Evolutionary conservation across 495 filamentous ascomycete species (phyloP).

Genomic region (Baudoinia panamericana): DNA sequence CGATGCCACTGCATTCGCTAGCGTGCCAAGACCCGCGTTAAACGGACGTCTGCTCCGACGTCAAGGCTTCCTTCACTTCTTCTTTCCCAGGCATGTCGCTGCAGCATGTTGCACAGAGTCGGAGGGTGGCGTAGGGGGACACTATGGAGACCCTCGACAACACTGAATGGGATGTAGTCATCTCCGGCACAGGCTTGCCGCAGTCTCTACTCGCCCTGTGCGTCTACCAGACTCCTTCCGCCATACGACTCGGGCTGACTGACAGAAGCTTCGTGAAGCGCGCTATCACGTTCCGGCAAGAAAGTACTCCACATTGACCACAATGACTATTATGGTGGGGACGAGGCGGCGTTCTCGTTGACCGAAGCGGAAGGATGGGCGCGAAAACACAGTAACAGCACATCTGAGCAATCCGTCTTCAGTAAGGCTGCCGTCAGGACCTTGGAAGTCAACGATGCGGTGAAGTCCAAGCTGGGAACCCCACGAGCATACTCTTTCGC

Average conservation of each 20-base stretch:
- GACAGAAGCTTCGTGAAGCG: slow-evolving; percentile 54
- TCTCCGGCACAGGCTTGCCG: slow-evolving; percentile 76
- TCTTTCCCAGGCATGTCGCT: too few relatives aligned
- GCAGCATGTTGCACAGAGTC: too few relatives aligned
- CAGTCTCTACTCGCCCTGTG: slow-evolving; percentile 92
- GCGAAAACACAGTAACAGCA: slow-evolving; percentile 28
- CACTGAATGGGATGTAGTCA: slow-evolving; percentile 80
- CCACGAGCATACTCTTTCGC: slow-evolving; percentile 73
- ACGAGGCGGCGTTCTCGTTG: slow-evolving; percentile 76
- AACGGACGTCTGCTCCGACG: background rate
- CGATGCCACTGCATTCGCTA: background rate
- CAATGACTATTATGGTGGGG: slow-evolving; percentile 76
- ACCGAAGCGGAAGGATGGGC: slow-evolving; percentile 72
- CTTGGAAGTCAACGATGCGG: slow-evolving; percentile 11
- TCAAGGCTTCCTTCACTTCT: too few relatives aligned
- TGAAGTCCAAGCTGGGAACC: slow-evolving; percentile 37
- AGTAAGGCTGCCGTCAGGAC: slow-evolving; percentile 31
- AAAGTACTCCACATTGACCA: slow-evolving; percentile 81
- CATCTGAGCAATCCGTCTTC: slow-evolving; percentile 2
- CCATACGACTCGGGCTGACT: slow-evolving; percentile 51
- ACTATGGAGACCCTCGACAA: slow-evolving; percentile 68
- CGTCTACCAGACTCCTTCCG: slow-evolving; percentile 26
- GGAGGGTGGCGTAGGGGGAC: background rate
- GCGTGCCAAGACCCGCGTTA: background rate
- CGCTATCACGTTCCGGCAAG: slow-evolving; percentile 81